Evolutionary conservation across 2,329 filamentous ascomycete genomes (phyloP).

Genomic region (Microsporum ferrugineum): DNA sequence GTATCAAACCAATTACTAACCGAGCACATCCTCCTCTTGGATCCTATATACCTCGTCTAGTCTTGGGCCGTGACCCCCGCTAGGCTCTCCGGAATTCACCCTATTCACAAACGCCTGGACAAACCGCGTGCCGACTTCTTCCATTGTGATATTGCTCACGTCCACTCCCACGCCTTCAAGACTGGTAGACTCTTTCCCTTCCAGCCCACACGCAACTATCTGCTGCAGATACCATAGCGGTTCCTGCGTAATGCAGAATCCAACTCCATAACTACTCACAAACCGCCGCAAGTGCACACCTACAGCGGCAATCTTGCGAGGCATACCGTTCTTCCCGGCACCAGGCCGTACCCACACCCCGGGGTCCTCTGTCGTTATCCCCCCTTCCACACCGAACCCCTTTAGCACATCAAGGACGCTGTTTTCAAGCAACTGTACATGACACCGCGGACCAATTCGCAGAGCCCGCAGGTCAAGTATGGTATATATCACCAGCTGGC

Average conservation of each 20-base stretch:
- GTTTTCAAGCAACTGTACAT: slow-evolving; percentile 67
- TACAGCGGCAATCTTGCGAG: slow-evolving; percentile 72
- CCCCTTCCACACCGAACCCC: slow-evolving; percentile 48
- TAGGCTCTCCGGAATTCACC: slow-evolving; percentile 27
- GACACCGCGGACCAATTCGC: slow-evolving; percentile 57
- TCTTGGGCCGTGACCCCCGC: slow-evolving; percentile 21
- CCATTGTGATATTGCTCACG: slow-evolving; percentile 17
- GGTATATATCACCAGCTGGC: slow-evolving; percentile 86
- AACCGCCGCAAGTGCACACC: slow-evolving; percentile 84
- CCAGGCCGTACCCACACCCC: slow-evolving; percentile 60
- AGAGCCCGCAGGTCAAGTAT: slow-evolving; percentile 68
- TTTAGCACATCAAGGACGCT: slow-evolving; percentile 57
- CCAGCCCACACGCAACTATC: slow-evolving; percentile 83
- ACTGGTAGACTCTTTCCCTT: slow-evolving; percentile 68
- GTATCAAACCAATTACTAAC: background rate
- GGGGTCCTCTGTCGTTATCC: slow-evolving; percentile 53
- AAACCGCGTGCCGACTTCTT: slow-evolving; percentile 32
- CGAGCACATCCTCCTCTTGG: slow-evolving; percentile 24
- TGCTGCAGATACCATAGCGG: slow-evolving; percentile 57
- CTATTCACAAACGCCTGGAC: slow-evolving; percentile 30
- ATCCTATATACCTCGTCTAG: slow-evolving; percentile 33
- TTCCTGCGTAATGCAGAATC: slow-evolving; percentile 44
- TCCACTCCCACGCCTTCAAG: slow-evolving; percentile 44
- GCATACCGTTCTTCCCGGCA: background rate
- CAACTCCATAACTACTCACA: slow-evolving; percentile 73